Conservation (phyloP, 75 land plant genomes). For the Sequoia sempervirens region DNA sequence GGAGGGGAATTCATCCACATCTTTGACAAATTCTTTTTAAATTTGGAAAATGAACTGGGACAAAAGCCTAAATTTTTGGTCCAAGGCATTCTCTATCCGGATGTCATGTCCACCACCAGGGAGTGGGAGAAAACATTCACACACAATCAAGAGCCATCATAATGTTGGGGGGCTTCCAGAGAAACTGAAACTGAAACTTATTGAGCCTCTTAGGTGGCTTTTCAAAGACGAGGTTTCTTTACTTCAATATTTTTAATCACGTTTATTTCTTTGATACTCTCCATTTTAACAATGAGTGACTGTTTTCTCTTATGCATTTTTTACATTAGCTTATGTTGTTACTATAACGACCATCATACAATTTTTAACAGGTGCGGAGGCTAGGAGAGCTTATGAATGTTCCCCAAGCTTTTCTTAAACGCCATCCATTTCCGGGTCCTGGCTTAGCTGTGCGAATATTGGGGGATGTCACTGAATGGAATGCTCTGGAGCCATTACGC, state of each 20-base stretch:
- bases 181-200: conserved; percentile 85
- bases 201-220: conserved; percentile 90
- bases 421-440: conserved; percentile 98
- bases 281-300: background rate
- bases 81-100: conserved; percentile 95
- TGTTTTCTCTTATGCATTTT: background rate
- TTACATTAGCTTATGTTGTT: background rate
- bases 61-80: conserved; percentile 70
- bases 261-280: background rate
- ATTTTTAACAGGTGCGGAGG: conserved; percentile 57
- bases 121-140: conserved; percentile 91
- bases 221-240: conserved; percentile 84
- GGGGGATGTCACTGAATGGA: conserved; percentile 87
- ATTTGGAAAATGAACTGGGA: conserved; percentile 64
- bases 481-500: conserved; percentile 74
- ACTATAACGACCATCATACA: background rate
- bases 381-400: conserved; percentile 76
- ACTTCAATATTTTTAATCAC: background rate
- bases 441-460: conserved; percentile 84
- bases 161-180: conserved; percentile 96
- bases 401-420: conserved; percentile 66
- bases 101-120: conserved; percentile 99
- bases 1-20: conserved; percentile 73
- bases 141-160: conserved; percentile 98
- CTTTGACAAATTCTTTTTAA: conserved; percentile 75